Percentiles rank a stretch among this genome's conserved stretches.
These are phyloP conservation scores for Ceratocystis harringtonii DNA, from an alignment of 2,329 filamentous ascomycete genomes.

Conservation along the genomic window DNA sequence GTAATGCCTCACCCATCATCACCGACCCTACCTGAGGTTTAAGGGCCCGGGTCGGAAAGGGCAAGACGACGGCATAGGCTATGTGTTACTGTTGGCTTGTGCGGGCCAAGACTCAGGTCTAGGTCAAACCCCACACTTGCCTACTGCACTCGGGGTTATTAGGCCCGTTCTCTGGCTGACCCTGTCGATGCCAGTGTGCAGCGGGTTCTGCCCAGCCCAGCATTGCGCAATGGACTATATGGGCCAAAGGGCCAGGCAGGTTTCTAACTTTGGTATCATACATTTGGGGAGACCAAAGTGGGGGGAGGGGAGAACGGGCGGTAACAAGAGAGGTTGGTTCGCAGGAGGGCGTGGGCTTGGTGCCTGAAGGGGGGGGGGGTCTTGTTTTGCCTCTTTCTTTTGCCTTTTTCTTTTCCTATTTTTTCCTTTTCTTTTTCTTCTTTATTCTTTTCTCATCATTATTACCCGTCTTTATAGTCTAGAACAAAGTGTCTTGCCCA, in stretches of 20 bases:
- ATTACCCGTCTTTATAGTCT: too few relatives aligned
- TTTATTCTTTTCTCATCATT: too few relatives aligned
- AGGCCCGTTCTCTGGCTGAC: too few relatives aligned
- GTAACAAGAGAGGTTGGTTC: not conserved
- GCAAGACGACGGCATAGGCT: not conserved
- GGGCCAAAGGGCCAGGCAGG: too few relatives aligned
- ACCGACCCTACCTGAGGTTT: not conserved
- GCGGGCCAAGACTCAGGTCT: not conserved
- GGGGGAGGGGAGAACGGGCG: not conserved
- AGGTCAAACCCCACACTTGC: not conserved
- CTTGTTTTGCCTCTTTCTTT: not conserved
- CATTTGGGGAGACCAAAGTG: not conserved
- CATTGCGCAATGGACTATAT: not conserved
- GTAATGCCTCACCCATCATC: not conserved
- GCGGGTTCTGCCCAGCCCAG: not conserved
- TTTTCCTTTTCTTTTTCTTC: not conserved
- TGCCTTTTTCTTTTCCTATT: not conserved
- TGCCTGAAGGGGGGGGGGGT: not conserved
- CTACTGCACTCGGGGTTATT: not conserved
- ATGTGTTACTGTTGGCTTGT: not conserved
- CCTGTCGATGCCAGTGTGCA: not conserved
- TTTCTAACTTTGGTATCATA: constrained; percentile 2
- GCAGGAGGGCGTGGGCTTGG: not conserved
- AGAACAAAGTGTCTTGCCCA: too few relatives aligned
- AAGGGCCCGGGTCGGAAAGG: not conserved